Percentiles rank a stretch among this genome's conserved stretches.
Evolutionary conservation across 2,329 filamentous ascomycete genomes (phyloP).

Genomic region (Cladosporium sp.): DNA sequence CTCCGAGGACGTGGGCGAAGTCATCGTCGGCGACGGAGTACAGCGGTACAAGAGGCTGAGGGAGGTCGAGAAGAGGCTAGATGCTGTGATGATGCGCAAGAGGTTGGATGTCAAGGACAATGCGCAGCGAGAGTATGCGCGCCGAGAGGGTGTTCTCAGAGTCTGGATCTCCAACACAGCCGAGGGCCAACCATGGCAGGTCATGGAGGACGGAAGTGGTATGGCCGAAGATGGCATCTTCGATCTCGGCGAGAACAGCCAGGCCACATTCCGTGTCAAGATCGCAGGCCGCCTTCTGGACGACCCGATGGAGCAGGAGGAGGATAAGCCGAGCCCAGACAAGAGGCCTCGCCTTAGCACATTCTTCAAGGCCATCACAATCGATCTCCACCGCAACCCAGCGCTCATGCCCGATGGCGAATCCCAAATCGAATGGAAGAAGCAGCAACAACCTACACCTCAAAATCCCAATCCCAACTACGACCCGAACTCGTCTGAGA

Average conservation of each 20-base stretch:
- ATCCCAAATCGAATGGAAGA: conserved; percentile 78
- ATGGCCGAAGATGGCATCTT: conserved; percentile 67
- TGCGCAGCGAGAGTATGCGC: conserved; percentile 56
- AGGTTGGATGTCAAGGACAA: conserved; percentile 84
- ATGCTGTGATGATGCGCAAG: conserved; percentile 92
- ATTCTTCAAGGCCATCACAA: conserved; percentile 76
- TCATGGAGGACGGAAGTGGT: conserved; percentile 43
- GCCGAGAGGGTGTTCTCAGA: conserved; percentile 69
- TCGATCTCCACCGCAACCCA: conserved; percentile 53
- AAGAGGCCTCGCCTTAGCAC: conserved; percentile 61
- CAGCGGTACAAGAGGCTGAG: conserved; percentile 77
- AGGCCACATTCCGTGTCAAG: conserved; percentile 82
- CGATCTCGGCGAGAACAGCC: conserved; percentile 72
- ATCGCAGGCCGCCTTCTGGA: conserved; percentile 82
- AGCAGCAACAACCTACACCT: conserved; percentile 54
- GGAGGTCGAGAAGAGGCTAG: conserved; percentile 81
- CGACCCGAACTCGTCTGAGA: conserved; percentile 56
- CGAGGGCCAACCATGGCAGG: conserved; percentile 92
- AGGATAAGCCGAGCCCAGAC: conserved; percentile 42
- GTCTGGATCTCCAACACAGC: conserved; percentile 95
- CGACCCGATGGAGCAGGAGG: conserved; percentile 42
- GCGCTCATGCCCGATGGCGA: conserved; percentile 64
- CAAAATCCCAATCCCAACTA: conserved; percentile 39
- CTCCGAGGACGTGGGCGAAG: conserved; percentile 75
- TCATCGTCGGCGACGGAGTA: conserved; percentile 76